Conservation (phyloP, 495 filamentous ascomycete genomes). For the Peziza echinospora region DNA sequence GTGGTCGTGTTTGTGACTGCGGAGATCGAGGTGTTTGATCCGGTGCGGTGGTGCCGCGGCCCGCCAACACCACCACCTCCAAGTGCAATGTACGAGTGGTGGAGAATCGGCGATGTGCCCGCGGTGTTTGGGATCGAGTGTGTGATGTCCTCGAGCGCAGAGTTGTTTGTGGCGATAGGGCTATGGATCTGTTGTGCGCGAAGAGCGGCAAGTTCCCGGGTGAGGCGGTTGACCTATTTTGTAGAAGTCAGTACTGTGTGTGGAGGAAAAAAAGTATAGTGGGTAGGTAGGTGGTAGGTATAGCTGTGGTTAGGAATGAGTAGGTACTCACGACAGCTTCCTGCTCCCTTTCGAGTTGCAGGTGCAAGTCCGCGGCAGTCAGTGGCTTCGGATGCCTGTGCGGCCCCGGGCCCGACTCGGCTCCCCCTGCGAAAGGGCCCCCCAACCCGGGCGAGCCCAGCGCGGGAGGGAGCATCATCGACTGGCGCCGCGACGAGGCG, state of each 20-base stretch:
- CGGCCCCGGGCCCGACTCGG: conserved; percentile 40
- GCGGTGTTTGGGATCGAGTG: conserved; percentile 22
- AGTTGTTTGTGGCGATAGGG: conserved; percentile 57
- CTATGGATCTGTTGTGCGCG: conserved; percentile 62
- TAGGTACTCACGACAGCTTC: conserved; percentile 58
- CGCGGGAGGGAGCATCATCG: neutral
- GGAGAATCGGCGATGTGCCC: conserved; percentile 12
- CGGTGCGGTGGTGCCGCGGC: conserved; percentile 6
- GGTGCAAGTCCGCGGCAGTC: conserved; percentile 68
- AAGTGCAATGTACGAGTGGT: conserved; percentile 3
- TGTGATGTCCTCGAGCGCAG: conserved; percentile 43
- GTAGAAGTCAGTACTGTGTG: conserved; percentile 2
- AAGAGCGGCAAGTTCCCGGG: conserved; percentile 59
- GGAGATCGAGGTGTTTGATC: conserved; percentile 21
- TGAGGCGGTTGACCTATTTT: conserved; percentile 71
- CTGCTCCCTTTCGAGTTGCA: conserved; percentile 77
- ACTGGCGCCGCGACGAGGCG: neutral
- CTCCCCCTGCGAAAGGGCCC: neutral
- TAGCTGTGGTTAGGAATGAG: neutral
- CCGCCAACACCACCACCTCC: conserved; percentile 19
- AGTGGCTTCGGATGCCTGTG: conserved; percentile 63
- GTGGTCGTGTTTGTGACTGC: conserved; percentile 24
- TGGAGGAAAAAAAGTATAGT: neutral
- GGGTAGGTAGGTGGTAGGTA: neutral
- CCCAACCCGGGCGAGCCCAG: neutral